These are phyloP conservation scores for Galeopsis tetrahit DNA, from an alignment of 257 asterid genomes.

Conservation along the genomic window DNA sequence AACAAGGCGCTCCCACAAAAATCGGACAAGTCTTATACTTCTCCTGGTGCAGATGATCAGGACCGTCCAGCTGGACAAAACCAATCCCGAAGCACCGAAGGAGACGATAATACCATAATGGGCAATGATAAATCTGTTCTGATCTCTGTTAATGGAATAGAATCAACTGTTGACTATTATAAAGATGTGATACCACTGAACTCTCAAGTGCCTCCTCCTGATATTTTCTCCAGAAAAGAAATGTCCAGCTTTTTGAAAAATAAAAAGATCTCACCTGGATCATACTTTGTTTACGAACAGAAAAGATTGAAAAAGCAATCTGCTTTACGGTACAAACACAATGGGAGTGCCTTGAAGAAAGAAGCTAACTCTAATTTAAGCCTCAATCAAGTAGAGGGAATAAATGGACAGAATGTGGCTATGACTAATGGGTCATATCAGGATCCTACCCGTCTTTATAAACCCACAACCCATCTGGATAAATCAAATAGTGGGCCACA, in stretches of 20 bases:
- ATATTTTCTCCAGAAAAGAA: conserved; percentile 77
- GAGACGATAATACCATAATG: conserved; percentile 29
- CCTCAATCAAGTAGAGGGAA: conserved; percentile 41
- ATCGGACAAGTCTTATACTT: conserved; percentile 29
- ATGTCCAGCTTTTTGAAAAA: conserved; percentile 72
- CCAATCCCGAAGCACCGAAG: conserved; percentile 34
- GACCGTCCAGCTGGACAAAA: conserved; percentile 40
- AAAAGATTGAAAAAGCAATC: conserved; percentile 54
- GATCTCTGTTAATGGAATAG: conserved; percentile 37
- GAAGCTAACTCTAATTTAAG: conserved; percentile 40
- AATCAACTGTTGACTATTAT: conserved; percentile 36
- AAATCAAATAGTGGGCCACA: conserved; percentile 38
- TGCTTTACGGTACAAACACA: conserved; percentile 46
- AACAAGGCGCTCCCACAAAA: conserved; percentile 40
- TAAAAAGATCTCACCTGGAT: conserved; percentile 69
- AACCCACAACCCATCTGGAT: conserved; percentile 40
- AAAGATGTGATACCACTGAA: conserved; percentile 68
- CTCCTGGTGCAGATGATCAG: conserved; percentile 40
- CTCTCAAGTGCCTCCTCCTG: conserved; percentile 82
- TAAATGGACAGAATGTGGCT: conserved; percentile 43
- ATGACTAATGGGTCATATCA: conserved; percentile 41
- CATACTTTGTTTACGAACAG: conserved; percentile 62
- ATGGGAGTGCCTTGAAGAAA: conserved; percentile 41
- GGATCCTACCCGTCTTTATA: conserved; percentile 36
- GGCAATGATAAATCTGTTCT: conserved; percentile 35